Conservation (phyloP, 2,329 filamentous ascomycete species). For the Aspergillus clavatus region DNA sequence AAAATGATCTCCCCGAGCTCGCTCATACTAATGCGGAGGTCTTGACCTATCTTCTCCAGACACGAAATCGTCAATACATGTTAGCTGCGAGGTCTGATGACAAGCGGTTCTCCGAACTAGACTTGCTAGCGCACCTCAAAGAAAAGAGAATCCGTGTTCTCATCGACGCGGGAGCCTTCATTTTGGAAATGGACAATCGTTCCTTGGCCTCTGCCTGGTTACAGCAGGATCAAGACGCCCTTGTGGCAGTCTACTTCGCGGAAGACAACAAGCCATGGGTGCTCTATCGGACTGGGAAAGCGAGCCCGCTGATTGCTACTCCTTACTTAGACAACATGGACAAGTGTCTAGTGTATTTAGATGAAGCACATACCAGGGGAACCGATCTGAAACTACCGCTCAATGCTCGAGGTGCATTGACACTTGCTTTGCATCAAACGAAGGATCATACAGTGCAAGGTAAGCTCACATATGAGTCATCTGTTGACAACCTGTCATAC, state of each 20-base stretch:
- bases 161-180: slow-evolving; percentile 61
- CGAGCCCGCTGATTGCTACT: slow-evolving; percentile 48
- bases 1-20: slow-evolving; percentile 55
- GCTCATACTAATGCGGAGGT: slow-evolving; percentile 61
- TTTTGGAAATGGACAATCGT: slow-evolving; percentile 57
- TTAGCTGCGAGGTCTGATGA: slow-evolving; percentile 26
- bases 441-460: slow-evolving; percentile 61
- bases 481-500: background rate
- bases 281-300: slow-evolving; percentile 35
- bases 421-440: slow-evolving; percentile 52
- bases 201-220: slow-evolving; percentile 51
- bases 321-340: slow-evolving; percentile 52
- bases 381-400: slow-evolving; percentile 55
- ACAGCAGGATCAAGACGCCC: slow-evolving; percentile 38
- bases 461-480: slow-evolving; percentile 20
- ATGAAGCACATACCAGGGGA: slow-evolving; percentile 58
- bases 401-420: slow-evolving; percentile 49
- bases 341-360: slow-evolving; percentile 54
- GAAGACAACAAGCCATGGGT: slow-evolving; percentile 44
- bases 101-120: slow-evolving; percentile 42
- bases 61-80: slow-evolving; percentile 48
- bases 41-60: slow-evolving; percentile 52
- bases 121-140: slow-evolving; percentile 42
- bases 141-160: slow-evolving; percentile 47
- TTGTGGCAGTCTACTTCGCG: slow-evolving; percentile 54